phyloP scores from a whole-genome alignment of 352 stramenopile genomes.

The Globisporangium spiculum region DNA sequence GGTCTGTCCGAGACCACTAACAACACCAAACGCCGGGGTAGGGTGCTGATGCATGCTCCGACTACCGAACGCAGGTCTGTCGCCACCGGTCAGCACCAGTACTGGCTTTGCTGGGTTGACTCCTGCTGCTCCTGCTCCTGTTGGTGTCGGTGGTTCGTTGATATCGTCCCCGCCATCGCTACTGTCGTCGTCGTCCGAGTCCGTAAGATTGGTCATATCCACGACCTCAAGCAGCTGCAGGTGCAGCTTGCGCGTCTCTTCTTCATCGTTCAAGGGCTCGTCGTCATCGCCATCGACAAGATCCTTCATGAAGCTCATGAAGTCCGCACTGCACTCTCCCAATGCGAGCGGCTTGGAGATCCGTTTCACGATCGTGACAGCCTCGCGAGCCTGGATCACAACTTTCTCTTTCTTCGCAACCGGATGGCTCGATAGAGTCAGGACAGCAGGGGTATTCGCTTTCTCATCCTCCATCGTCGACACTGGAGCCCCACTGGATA shows the following conservation, averaged over 20 bases:
- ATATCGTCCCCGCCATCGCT: constrained; percentile 28
- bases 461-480: neutral
- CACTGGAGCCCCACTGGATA: neutral
- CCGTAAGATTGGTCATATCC: constrained; percentile 58
- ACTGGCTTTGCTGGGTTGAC: neutral
- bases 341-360: constrained; percentile 20
- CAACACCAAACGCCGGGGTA: neutral
- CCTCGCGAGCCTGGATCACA: constrained; percentile 4
- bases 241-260: constrained; percentile 33
- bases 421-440: neutral
- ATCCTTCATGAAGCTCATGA: constrained; percentile 49
- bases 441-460: neutral
- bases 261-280: constrained; percentile 29
- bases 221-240: constrained; percentile 52
- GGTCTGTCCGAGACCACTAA: neutral
- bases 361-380: neutral
- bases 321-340: constrained; percentile 38
- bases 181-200: constrained; percentile 45
- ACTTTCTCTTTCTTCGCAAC: constrained; percentile 14
- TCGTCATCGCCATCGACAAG: constrained; percentile 38
- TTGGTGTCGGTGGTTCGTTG: constrained; percentile 2
- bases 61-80: neutral
- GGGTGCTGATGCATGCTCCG: neutral
- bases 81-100: constrained; percentile 3
- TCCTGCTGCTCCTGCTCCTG: neutral